Evolutionary conservation across 169 alveolate genomes (phyloP), one percentile per base, ranked within the genome.

Genomic region (Babesia caballi): DNA sequence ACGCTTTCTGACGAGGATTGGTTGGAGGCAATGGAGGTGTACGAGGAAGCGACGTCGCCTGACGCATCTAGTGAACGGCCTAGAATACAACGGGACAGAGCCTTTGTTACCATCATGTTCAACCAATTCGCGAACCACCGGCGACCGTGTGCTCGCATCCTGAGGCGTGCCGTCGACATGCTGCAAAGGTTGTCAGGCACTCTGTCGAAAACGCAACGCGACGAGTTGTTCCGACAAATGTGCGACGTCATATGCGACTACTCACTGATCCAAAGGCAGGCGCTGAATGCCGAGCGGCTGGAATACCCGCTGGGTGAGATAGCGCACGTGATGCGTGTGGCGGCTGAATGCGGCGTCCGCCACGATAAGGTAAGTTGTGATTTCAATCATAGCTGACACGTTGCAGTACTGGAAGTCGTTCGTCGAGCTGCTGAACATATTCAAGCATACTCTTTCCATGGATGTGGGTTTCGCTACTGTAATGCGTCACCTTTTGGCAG

Each of bases 401-500:
- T 4, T 35, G 23, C 47, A 57, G 74, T 28, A 23, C 25, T 78
- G 82, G 86, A 41, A 78, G 23, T 35, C 51, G 4, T 78, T 61
- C 44, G 21, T 54, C 46, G 70, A 44, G 28, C 36, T 75, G 17
- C n/a, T 75, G 36, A 38, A 56, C 0, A 30, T 51, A 14, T 66
- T 65, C 59, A 75, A 75, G 63, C 85, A 75, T 54, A 56, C 67
- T 14, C 60, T 75, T 9, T 35, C 77, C 0, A 5, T 61, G 46
- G 53, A 73, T 30, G 77, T 66, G 27, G 28, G 77, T 38, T 17
- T 51, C 50, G 21, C 21, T 7, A 41, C 19, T 25, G 4, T n/a
- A 3, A 40, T 41, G 7, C 7, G 35, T 14, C 15, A 2, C 9
- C 27, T 17, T 15, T 1, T 21, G 11, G 36, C 41, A 60, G 59